phyloP scores from a whole-genome alignment of 1,284 basidiomycete genomes.

The Melampsora abietis-canadensis region DNA sequence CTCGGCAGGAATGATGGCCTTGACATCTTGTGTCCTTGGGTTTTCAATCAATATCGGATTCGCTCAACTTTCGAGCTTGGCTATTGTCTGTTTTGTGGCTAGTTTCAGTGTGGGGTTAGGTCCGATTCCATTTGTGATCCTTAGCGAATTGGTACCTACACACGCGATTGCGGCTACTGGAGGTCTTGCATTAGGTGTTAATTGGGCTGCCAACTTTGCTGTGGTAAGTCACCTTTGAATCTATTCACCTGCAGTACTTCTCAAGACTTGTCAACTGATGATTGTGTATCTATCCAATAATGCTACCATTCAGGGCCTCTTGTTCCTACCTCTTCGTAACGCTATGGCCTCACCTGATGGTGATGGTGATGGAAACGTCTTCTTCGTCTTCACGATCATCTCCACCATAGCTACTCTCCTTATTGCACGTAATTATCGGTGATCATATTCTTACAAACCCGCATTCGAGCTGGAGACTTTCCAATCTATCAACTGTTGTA shows the following conservation, averaged over 20 bases:
- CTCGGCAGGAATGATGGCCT: constrained; percentile 61
- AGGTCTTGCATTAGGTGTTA: constrained; percentile 50
- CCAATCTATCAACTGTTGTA: no score
- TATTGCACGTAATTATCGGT: constrained; percentile 8
- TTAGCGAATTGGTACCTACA: constrained; percentile 81
- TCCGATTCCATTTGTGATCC: constrained; percentile 84
- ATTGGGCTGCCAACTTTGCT: constrained; percentile 52
- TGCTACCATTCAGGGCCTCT: constrained; percentile 1
- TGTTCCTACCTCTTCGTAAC: constrained; percentile 33
- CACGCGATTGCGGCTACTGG: constrained; percentile 57
- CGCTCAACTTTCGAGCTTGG: constrained; percentile 65
- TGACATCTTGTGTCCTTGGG: constrained; percentile 68
- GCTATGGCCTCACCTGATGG: constrained; percentile 24
- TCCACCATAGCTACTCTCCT: constrained; percentile 8
- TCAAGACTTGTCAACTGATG: not conserved
- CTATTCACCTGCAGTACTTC: not conserved
- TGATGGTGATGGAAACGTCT: constrained; percentile 39
- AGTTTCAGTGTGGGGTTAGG: constrained; percentile 87
- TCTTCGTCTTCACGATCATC: constrained; percentile 31
- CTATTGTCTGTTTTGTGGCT: constrained; percentile 80
- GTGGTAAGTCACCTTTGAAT: constrained; percentile 45
- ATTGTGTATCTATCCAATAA: not conserved
- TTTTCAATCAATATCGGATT: constrained; percentile 66
- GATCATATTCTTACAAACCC: not conserved
- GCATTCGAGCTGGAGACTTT: no score